Percentiles rank a stretch among this genome's conserved stretches.
Evolutionary conservation across 768 basidiomycete genomes (phyloP).

Genomic region (Mycena floridula): DNA sequence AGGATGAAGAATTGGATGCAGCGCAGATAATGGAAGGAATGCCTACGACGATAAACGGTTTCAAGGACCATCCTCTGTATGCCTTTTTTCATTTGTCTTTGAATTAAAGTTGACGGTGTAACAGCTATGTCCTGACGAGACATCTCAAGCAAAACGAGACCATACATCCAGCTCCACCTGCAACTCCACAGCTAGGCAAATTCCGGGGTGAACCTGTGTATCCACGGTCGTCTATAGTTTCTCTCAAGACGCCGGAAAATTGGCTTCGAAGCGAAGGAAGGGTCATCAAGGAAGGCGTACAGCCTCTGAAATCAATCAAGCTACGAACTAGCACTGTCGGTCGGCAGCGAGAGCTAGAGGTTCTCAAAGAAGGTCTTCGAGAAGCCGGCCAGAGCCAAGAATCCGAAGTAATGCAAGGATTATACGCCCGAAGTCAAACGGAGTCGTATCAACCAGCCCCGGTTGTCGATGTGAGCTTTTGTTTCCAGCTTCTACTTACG

Average conservation of each 20-base stretch:
- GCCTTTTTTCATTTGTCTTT: slow-evolving; percentile 18
- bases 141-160: slow-evolving; percentile 88
- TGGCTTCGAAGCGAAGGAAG: slow-evolving; percentile 88
- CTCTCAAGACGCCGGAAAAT: slow-evolving; percentile 86
- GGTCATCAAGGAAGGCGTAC: slow-evolving; percentile 60
- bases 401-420: slow-evolving; percentile 72
- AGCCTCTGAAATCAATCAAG: slow-evolving; percentile 89
- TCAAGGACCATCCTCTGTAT: slow-evolving; percentile 93
- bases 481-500: slow-evolving; percentile 4
- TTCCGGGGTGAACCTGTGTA: slow-evolving; percentile 94
- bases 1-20: slow-evolving; percentile 81
- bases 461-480: slow-evolving; percentile 66
- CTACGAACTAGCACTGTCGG: slow-evolving; percentile 76
- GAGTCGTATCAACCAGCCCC: slow-evolving; percentile 75
- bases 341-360: slow-evolving; percentile 60
- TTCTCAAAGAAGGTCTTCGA: slow-evolving; percentile 35
- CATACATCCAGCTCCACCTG: slow-evolving; percentile 62
- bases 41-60: slow-evolving; percentile 85
- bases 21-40: slow-evolving; percentile 84
- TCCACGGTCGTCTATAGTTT: slow-evolving; percentile 75
- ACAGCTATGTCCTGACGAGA: slow-evolving; percentile 76
- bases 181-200: slow-evolving; percentile 72
- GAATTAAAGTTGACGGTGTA: slow-evolving; percentile 2
- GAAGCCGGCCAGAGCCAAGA: slow-evolving; percentile 29
- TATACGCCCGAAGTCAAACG: slow-evolving; percentile 85